A percentile compares a stretch with the other conserved stretches of the same genome.
Conservation (phyloP, 495 filamentous ascomycete genomes). For the Neurospora discreta region DNA sequence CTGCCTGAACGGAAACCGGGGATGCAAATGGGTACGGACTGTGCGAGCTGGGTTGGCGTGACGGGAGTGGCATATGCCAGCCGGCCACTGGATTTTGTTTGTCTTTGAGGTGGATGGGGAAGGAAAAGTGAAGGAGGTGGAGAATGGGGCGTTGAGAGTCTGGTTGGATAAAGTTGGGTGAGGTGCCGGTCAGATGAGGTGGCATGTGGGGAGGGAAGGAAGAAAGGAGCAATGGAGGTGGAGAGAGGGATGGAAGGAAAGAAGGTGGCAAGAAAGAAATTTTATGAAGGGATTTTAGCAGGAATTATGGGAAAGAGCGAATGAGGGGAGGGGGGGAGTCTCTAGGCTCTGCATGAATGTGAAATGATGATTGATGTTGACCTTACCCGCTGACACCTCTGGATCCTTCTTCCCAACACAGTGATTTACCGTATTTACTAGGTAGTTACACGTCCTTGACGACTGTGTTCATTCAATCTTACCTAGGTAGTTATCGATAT, state of each 20-base stretch:
- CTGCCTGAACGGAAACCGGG: conserved; percentile 9
- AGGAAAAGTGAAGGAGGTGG: conserved; percentile 24
- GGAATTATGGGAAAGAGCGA: background rate
- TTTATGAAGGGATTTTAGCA: background rate
- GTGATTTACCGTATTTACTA: background rate
- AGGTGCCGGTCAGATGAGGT: background rate
- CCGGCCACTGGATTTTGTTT: conserved; percentile 29
- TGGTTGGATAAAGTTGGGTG: conserved; percentile 20
- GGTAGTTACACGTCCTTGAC: accelerated
- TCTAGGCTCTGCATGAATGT: background rate
- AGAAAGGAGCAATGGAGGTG: background rate
- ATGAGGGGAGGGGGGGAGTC: background rate
- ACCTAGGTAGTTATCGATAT: too few relatives aligned
- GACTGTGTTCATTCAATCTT: too few relatives aligned
- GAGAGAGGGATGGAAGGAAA: background rate
- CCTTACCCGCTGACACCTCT: background rate
- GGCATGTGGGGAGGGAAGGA: background rate
- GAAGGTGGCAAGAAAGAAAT: background rate
- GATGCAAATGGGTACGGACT: conserved; percentile 22
- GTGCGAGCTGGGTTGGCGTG: conserved; percentile 27
- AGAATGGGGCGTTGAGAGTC: conserved; percentile 29
- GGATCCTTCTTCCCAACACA: background rate
- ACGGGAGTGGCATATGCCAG: conserved; percentile 26
- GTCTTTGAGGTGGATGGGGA: conserved; percentile 29
- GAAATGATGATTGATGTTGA: too few relatives aligned